Evolutionary conservation across 805 yeast genomes (phyloP).

Genomic region (Pichia californica): DNA sequence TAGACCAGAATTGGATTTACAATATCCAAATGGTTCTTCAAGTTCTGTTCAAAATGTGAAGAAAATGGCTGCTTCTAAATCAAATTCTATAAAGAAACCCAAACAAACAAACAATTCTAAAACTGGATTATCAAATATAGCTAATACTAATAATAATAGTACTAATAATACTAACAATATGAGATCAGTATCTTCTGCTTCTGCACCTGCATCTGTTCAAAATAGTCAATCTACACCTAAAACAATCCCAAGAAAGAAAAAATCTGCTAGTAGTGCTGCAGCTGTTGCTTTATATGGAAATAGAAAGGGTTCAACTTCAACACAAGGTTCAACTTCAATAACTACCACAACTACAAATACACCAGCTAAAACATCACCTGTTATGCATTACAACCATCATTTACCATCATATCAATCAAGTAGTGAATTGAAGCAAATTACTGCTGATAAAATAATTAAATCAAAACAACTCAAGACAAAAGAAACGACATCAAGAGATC

Average conservation of each 20-base stretch:
- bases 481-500: not conserved
- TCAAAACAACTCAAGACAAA: constrained; percentile 1
- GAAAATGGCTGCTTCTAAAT: constrained; percentile 3
- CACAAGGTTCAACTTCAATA: not conserved
- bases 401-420: not conserved
- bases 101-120: not conserved
- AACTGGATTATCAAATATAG: not conserved
- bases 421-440: constrained; percentile 2
- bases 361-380: not conserved
- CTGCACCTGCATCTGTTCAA: not conserved
- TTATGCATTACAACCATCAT: too few species aligned
- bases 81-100: not conserved
- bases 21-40: constrained; percentile 15
- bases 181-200: not conserved
- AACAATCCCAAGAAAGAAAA: not conserved
- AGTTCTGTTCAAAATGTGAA: constrained; percentile 5
- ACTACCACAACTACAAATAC: not conserved
- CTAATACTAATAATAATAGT: too few species aligned
- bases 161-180: not conserved
- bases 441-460: constrained; percentile 8
- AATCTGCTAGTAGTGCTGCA: constrained; percentile 19
- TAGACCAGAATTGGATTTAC: constrained; percentile 44
- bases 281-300: constrained; percentile 15
- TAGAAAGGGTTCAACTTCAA: not conserved
- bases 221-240: not conserved